Percentiles rank a stretch among this genome's conserved stretches.
Evolutionary conservation across 2,329 filamentous ascomycete species (phyloP).

Genomic region (Penicillium oxalicum): DNA sequence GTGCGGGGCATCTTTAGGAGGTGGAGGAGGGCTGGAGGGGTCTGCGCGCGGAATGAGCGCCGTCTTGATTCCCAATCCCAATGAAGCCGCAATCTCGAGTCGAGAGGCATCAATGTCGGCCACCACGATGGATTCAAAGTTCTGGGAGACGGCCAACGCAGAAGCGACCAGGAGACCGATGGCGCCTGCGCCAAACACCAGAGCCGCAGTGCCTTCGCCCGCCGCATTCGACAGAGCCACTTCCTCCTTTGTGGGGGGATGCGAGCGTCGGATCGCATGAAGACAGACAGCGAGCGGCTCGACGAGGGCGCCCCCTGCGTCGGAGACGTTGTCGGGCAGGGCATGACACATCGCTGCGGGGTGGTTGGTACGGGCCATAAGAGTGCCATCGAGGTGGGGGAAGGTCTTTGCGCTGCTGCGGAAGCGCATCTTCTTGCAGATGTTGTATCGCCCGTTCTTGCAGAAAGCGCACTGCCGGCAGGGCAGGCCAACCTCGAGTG

Average conservation of each 20-base stretch:
- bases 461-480: conserved; percentile 61
- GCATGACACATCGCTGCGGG: conserved; percentile 56
- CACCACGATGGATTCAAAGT: conserved; percentile 51
- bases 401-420: conserved; percentile 55
- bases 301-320: conserved; percentile 53
- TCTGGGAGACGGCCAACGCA: conserved; percentile 50
- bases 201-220: conserved; percentile 41
- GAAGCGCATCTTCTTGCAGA: conserved; percentile 55
- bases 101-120: conserved; percentile 56
- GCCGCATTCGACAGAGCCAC: conserved; percentile 37
- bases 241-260: conserved; percentile 37
- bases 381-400: conserved; percentile 58
- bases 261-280: conserved; percentile 53
- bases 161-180: conserved; percentile 56
- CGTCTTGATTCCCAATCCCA: conserved; percentile 34
- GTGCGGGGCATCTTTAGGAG: conserved; percentile 27
- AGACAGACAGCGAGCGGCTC: conserved; percentile 58
- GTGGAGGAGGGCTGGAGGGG: conserved; percentile 22
- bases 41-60: conserved; percentile 32
- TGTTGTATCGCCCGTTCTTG: conserved; percentile 54
- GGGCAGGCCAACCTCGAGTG: conserved; percentile 85
- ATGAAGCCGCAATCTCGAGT: conserved; percentile 48
- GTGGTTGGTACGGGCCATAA: conserved; percentile 58
- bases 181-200: conserved; percentile 57
- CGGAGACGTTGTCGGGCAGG: conserved; percentile 48